These are phyloP conservation scores for Leucocoprinus birnbaumii DNA, from an alignment of 768 basidiomycete species.

Conservation along the genomic window DNA sequence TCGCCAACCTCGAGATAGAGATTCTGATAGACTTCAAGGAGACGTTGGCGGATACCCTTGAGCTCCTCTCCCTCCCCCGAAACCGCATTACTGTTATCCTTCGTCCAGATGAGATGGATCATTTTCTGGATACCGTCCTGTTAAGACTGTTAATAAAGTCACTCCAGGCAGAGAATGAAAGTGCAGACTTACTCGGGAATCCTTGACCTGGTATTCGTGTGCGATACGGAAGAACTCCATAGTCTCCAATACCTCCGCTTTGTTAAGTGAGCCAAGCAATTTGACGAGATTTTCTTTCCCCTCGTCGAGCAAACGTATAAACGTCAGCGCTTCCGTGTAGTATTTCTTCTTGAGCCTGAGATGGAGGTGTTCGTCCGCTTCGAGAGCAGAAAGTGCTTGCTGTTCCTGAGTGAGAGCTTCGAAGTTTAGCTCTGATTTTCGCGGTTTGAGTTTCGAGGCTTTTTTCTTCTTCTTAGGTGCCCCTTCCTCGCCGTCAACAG, in stretches of 20 bases:
- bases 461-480: slow-evolving; percentile 32
- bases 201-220: slow-evolving; percentile 76
- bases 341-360: slow-evolving; percentile 81
- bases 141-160: not conserved
- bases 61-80: slow-evolving; percentile 63
- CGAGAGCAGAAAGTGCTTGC: slow-evolving; percentile 63
- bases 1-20: slow-evolving; percentile 76
- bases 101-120: slow-evolving; percentile 96
- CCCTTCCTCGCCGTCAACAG: slow-evolving; percentile 34
- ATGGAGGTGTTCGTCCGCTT: slow-evolving; percentile 61
- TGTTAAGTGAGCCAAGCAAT: slow-evolving; percentile 83
- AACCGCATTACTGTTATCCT: slow-evolving; percentile 84
- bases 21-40: slow-evolving; percentile 84
- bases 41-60: slow-evolving; percentile 82
- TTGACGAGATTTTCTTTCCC: slow-evolving; percentile 73
- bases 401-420: slow-evolving; percentile 67
- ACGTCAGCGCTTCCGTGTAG: slow-evolving; percentile 79
- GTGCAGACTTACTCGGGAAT: slow-evolving; percentile 57
- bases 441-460: slow-evolving; percentile 46
- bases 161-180: not conserved
- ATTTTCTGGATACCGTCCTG: slow-evolving; percentile 92
- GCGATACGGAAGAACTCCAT: slow-evolving; percentile 90
- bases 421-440: slow-evolving; percentile 72
- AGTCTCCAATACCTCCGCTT: slow-evolving; percentile 77
- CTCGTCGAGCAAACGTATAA: slow-evolving; percentile 60